Base-by-base conservation (phyloP, 768 basidiomycete species). In the Hypholoma fasciculare region DNA sequence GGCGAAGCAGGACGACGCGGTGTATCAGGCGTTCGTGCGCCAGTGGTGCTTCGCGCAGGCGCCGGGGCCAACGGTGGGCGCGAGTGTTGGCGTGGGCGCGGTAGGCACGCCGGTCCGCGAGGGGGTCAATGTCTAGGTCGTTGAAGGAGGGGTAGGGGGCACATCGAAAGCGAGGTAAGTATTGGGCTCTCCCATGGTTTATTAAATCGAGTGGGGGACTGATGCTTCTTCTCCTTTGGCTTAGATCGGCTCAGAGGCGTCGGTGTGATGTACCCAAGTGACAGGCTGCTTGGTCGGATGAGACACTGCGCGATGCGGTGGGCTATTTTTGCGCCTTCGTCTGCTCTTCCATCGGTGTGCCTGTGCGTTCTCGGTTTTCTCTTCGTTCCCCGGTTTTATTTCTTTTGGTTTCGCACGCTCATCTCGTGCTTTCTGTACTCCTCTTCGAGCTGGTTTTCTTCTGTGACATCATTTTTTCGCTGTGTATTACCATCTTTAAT, bases 11-110 rank as follows among this genome's bases (percentile, higher is more conserved):
- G 65, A 64, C 44, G 77, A 75, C 17, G 69, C 71, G 9, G 60
- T 76, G 14, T 88, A 88, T 64, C 79, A 87, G 54, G 84, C 85
- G 20, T 83, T 88, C 58, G 81, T 88, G 50, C 64, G 74, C 54
- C 82, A 86, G 67, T 89, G 87, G 87, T 88, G 87, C 68, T 89
- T 89, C 69, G 85, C 85, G 7, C 78, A 81, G 62, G 73, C 70
- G n/a, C 71, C 75, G 16, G 59, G 57, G 26, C 67, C 67, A 16
- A 60, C 48, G 20, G 44, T 60, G 16, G 60, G 60, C 49, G 58
- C 58, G 5, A 54, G 57, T 43, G 67, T 42, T 34, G 34, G 26
- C 38, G 36, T 23, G 4, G 53, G 3, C 6, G 11, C 3, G 3
- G 47, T 7, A 3, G 26, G 14, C 7, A 16, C 27, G 1, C 19